Conservation (phyloP, 106 monocot species). For the Acorus calamus region DNA sequence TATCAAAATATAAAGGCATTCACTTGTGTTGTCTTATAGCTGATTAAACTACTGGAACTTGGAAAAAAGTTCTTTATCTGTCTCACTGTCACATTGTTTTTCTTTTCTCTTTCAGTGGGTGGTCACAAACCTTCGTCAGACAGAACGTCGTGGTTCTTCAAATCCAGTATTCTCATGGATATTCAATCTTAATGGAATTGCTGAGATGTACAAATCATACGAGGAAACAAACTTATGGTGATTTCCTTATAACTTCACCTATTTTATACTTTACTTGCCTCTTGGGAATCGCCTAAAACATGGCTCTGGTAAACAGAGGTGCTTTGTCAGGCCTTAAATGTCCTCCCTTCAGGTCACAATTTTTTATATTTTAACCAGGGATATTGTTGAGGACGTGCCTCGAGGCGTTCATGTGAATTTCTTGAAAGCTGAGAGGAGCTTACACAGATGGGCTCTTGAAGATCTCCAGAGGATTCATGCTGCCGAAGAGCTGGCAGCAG, state of each 20-base stretch:
- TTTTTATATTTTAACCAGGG: slow-evolving; percentile 24
- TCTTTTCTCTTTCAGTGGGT: slow-evolving; percentile 46
- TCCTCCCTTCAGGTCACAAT: no score
- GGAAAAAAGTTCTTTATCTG: no score
- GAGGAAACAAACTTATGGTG: slow-evolving; percentile 93
- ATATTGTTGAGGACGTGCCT: slow-evolving; percentile 88
- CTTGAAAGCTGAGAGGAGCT: slow-evolving; percentile 93
- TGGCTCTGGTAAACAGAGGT: no score
- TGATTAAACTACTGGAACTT: no score
- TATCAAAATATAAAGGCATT: no score
- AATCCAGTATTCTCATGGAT: slow-evolving; percentile 60
- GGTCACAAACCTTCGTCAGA: slow-evolving; percentile 66
- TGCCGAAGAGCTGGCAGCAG: slow-evolving; percentile 80
- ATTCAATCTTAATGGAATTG: slow-evolving; percentile 79
- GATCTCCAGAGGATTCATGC: slow-evolving; percentile 93
- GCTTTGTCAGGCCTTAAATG: no score
- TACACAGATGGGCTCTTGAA: slow-evolving; percentile 96
- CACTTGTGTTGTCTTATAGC: no score
- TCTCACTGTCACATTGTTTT: no score
- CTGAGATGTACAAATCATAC: slow-evolving; percentile 90
- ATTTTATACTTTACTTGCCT: no score
- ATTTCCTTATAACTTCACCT: neutral
- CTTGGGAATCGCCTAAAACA: no score
- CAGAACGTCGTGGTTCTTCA: slow-evolving; percentile 12
- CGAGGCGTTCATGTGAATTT: slow-evolving; percentile 91